Evolutionary conservation across 495 filamentous ascomycete genomes (phyloP).

Genomic region (Xylaria palmicola): DNA sequence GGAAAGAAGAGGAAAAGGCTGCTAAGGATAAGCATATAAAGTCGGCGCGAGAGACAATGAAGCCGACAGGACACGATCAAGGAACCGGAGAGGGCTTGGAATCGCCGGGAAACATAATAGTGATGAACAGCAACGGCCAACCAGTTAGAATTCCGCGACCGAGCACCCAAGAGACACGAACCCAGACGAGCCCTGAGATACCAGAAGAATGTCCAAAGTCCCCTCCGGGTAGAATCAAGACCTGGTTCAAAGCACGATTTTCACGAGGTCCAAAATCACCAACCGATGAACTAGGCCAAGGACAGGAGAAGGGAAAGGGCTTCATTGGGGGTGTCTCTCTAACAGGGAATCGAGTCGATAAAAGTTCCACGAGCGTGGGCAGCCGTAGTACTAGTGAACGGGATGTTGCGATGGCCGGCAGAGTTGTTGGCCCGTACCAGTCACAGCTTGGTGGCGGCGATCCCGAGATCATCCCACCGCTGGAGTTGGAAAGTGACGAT

Average conservation of each 20-base stretch:
- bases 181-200: slow-evolving; percentile 2
- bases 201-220: slow-evolving; percentile 14
- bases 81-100: not conserved
- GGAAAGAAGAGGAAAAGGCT: slow-evolving; percentile 53
- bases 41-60: slow-evolving; percentile 42
- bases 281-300: slow-evolving; percentile 34
- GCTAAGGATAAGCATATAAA: slow-evolving; percentile 50
- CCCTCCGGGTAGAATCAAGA: slow-evolving; percentile 48
- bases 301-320: slow-evolving; percentile 31
- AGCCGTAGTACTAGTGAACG: slow-evolving; percentile 40
- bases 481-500: slow-evolving; percentile 19
- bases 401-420: slow-evolving; percentile 53
- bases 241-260: slow-evolving; percentile 61
- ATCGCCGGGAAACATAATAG: not conserved
- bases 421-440: slow-evolving; percentile 8
- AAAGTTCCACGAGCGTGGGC: slow-evolving; percentile 34
- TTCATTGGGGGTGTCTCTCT: slow-evolving; percentile 52
- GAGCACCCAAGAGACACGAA: slow-evolving; percentile 23
- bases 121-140: slow-evolving; percentile 17
- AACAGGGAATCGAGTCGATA: slow-evolving; percentile 32
- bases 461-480: not conserved
- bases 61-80: slow-evolving; percentile 19
- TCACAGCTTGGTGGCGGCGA: not conserved
- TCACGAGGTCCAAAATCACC: slow-evolving; percentile 34
- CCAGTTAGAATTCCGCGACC: slow-evolving; percentile 8